These are phyloP conservation scores for Microcyclospora tardicrescens DNA, from an alignment of 2,329 filamentous ascomycete species.

Conservation along the genomic window DNA sequence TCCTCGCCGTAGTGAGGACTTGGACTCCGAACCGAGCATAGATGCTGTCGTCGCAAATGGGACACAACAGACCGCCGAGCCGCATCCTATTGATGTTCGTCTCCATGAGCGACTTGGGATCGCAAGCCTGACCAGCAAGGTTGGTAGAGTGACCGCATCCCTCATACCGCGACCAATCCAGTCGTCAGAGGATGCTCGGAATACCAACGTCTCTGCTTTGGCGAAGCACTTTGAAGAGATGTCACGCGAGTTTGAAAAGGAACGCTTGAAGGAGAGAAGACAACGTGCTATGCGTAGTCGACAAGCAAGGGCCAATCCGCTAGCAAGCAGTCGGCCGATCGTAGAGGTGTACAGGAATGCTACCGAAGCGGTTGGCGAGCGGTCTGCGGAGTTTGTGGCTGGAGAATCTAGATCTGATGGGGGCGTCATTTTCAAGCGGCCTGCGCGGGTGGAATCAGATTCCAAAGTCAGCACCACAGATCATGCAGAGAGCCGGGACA, in stretches of 20 bases:
- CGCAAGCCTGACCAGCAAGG: slow-evolving; percentile 34
- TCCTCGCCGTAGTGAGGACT: slow-evolving; percentile 12
- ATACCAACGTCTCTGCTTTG: slow-evolving; percentile 65
- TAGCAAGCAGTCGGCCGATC: slow-evolving; percentile 86
- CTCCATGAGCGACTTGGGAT: slow-evolving; percentile 50
- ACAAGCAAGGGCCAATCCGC: slow-evolving; percentile 69
- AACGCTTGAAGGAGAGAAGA: slow-evolving; percentile 73
- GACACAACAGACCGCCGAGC: background rate
- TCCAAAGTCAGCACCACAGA: background rate
- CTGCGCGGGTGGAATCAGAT: background rate
- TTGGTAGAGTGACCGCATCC: slow-evolving; percentile 45
- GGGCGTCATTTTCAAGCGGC: background rate
- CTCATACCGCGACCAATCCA: slow-evolving; percentile 80
- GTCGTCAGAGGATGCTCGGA: slow-evolving; percentile 46
- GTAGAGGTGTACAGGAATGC: slow-evolving; percentile 94
- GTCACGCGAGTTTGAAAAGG: slow-evolving; percentile 91
- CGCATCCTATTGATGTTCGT: slow-evolving; percentile 50
- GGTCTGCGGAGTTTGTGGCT: background rate
- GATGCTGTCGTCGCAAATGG: slow-evolving; percentile 17
- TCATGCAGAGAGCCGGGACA: background rate
- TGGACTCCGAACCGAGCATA: slow-evolving; percentile 8
- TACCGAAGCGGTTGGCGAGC: slow-evolving; percentile 60
- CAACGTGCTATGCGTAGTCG: slow-evolving; percentile 66
- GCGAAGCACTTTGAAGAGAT: slow-evolving; percentile 94
- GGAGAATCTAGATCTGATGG: no score